A percentile compares a stretch with the other conserved stretches of the same genome.
Conservation (phyloP, 495 filamentous ascomycete species). For the Opeltia flavorubescens region DNA sequence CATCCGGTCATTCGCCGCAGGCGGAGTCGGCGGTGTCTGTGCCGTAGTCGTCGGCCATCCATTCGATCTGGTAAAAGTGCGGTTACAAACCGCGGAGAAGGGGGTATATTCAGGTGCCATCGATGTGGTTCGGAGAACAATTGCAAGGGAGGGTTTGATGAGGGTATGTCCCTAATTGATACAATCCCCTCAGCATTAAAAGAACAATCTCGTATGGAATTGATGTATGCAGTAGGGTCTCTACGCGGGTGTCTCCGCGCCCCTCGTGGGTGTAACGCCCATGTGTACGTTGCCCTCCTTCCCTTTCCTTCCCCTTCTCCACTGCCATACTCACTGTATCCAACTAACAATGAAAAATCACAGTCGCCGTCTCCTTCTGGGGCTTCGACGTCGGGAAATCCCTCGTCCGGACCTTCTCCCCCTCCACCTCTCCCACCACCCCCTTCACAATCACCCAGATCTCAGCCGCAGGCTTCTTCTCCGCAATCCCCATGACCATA, state of each 20-base stretch:
- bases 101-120: constrained; percentile 83
- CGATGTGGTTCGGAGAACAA: constrained; percentile 76
- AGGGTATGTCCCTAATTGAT: constrained; percentile 27
- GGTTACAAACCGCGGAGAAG: constrained; percentile 87
- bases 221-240: constrained; percentile 42
- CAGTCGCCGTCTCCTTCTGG: constrained; percentile 97
- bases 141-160: constrained; percentile 73
- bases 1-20: constrained; percentile 71
- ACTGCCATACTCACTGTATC: neutral
- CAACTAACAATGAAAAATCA: neutral
- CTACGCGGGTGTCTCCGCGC: constrained; percentile 95
- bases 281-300: constrained; percentile 61
- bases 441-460: constrained; percentile 73
- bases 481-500: constrained; percentile 90
- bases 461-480: constrained; percentile 91
- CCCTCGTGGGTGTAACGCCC: constrained; percentile 86
- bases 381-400: constrained; percentile 92
- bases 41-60: constrained; percentile 90
- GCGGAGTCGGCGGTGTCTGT: constrained; percentile 86
- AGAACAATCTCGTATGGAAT: neutral
- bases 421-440: constrained; percentile 34
- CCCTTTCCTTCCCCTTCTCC: neutral
- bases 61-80: constrained; percentile 95
- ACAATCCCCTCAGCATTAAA: neutral
- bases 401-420: constrained; percentile 55